Conservation (phyloP, 2,329 filamentous ascomycete species). For the Talaromyces islandicus region DNA sequence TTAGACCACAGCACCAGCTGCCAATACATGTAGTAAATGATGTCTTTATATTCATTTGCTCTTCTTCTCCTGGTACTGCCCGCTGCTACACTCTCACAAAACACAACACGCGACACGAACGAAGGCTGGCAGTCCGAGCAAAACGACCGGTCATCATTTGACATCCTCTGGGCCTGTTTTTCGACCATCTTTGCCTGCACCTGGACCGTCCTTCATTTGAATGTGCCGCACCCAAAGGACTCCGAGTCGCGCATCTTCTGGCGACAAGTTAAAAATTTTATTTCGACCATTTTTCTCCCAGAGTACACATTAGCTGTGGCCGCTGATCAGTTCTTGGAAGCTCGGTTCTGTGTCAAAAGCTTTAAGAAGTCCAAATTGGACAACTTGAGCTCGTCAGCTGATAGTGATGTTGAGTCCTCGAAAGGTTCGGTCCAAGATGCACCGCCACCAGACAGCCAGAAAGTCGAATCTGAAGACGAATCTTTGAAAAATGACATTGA, state of each 20-base stretch:
- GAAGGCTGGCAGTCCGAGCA: background rate
- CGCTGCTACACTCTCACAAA: no score
- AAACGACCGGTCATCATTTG: conserved; percentile 10
- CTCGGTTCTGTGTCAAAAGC: background rate
- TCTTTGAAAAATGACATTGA: no score
- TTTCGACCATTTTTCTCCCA: background rate
- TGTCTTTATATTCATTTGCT: no score
- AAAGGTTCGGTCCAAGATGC: no score
- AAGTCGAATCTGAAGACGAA: no score
- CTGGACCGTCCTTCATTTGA: conserved; percentile 12
- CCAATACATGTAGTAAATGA: no score
- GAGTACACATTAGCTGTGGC: background rate
- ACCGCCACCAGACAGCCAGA: no score
- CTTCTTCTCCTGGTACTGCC: no score
- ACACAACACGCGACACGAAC: no score
- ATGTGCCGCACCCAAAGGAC: background rate
- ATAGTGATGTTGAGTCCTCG: no score
- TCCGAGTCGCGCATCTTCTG: background rate
- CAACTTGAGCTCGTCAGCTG: background rate
- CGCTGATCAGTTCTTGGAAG: no score
- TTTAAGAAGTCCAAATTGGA: background rate
- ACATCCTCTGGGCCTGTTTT: conserved; percentile 15
- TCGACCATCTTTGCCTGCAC: conserved; percentile 15
- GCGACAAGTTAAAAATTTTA: background rate
- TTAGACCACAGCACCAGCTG: no score